Percentiles rank a stretch among this genome's conserved stretches.
These are phyloP conservation scores for Haplosporangium sp. DNA, from an alignment of 371 early-diverging fungal species.

Conservation along the genomic window DNA sequence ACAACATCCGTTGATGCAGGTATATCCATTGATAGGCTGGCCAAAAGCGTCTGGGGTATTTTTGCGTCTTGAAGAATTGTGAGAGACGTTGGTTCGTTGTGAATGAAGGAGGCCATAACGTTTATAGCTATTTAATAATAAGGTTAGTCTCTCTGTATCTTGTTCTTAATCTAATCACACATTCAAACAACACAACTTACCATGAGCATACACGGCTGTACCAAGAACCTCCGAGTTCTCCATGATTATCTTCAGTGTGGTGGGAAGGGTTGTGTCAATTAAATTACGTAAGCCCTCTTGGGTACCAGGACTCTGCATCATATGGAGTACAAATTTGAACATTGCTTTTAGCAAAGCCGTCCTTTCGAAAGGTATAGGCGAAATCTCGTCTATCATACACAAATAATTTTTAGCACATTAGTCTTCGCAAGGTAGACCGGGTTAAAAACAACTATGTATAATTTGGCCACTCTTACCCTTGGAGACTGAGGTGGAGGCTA, in stretches of 20 bases:
- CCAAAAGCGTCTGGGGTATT: conserved; percentile 87
- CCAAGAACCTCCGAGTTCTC: conserved; percentile 81
- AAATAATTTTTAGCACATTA: not conserved
- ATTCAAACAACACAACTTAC: conserved; percentile 45
- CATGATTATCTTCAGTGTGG: conserved; percentile 79
- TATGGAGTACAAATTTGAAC: conserved; percentile 89
- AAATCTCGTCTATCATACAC: conserved; percentile 10
- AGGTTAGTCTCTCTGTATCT: not conserved
- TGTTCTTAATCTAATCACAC: not conserved
- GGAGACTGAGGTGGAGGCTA: conserved; percentile 28
- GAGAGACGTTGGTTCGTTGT: conserved; percentile 96
- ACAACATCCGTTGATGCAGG: conserved; percentile 83
- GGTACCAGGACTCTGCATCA: conserved; percentile 93
- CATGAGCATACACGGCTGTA: conserved; percentile 74
- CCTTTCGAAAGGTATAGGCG: conserved; percentile 64
- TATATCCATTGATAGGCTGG: conserved; percentile 72
- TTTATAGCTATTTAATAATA: conserved; percentile 73
- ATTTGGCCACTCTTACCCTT: not conserved
- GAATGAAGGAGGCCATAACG: conserved; percentile 94
- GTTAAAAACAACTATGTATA: not conserved
- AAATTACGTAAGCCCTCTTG: conserved; percentile 93
- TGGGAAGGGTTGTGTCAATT: conserved; percentile 90
- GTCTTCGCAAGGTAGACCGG: not conserved
- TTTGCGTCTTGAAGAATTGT: conserved; percentile 91
- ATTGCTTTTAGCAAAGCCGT: conserved; percentile 82